These are phyloP conservation scores for Musa troglodytarum DNA, from an alignment of 176 grass and related monocot species.

Conservation along the genomic window DNA sequence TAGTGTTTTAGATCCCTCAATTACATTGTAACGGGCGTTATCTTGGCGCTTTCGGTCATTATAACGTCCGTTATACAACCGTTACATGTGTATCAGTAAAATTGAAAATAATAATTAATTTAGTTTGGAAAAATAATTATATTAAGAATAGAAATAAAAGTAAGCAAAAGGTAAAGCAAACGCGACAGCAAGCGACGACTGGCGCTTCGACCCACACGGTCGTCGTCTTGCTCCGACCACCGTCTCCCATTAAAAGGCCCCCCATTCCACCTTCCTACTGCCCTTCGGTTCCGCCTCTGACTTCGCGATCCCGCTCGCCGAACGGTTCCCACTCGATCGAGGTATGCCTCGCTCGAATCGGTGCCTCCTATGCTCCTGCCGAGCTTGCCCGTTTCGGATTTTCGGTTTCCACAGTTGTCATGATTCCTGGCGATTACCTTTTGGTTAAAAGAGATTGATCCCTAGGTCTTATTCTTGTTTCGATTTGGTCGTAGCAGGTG, in stretches of 20 bases:
- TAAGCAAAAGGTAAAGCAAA: not conserved
- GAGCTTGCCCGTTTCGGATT: not conserved
- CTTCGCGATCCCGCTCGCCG: not conserved
- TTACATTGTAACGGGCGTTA: too few species aligned
- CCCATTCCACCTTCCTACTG: not conserved
- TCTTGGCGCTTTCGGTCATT: too few species aligned
- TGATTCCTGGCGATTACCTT: not conserved
- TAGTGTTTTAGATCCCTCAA: too few species aligned
- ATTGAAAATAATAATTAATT: not conserved
- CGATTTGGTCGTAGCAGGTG: not conserved
- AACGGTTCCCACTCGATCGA: conserved; percentile 18
- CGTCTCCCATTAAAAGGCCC: not conserved
- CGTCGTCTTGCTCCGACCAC: not conserved
- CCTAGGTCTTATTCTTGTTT: not conserved
- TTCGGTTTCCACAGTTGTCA: not conserved
- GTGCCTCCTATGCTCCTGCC: conserved; percentile 6
- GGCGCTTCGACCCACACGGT: not conserved
- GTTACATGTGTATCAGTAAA: too few species aligned
- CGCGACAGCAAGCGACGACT: not conserved
- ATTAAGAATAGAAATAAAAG: not conserved
- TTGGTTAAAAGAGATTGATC: not conserved
- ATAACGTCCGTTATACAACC: too few species aligned
- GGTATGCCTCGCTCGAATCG: conserved; percentile 17
- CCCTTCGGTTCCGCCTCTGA: not conserved
- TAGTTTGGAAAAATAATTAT: not conserved